Evolutionary conservation across 345 rosid species (phyloP).

Genomic region (Chamaenerion angustifolium): DNA sequence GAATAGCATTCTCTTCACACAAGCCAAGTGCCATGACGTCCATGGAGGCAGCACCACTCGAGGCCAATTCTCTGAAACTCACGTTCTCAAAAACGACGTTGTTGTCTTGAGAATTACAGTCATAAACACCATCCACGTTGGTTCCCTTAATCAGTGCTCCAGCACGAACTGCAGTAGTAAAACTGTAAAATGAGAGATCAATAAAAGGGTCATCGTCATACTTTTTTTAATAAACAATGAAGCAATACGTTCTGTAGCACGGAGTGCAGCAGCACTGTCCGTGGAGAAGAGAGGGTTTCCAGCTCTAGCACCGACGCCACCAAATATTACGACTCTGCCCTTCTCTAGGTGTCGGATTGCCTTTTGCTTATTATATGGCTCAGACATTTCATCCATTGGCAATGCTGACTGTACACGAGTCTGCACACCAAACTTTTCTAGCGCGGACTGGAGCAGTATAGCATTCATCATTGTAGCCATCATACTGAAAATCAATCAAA

Average conservation of each 20-base stretch:
- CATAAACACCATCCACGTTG: conserved; percentile 62
- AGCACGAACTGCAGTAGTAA: conserved; percentile 47
- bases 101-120: conserved; percentile 49
- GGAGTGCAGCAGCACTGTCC: conserved; percentile 78
- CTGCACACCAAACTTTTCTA: conserved; percentile 70
- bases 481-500: conserved; percentile 35
- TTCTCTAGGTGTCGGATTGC: conserved; percentile 83
- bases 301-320: conserved; percentile 77
- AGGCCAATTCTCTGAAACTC: conserved; percentile 48
- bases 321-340: conserved; percentile 89
- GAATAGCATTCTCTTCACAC: conserved; percentile 81
- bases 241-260: conserved; percentile 71
- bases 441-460: conserved; percentile 65
- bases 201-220: background rate
- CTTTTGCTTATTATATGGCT: conserved; percentile 63
- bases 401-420: conserved; percentile 68
- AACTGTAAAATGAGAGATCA: background rate
- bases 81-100: conserved; percentile 53
- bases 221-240: background rate
- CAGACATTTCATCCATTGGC: conserved; percentile 60
- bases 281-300: conserved; percentile 87
- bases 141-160: conserved; percentile 81
- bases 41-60: conserved; percentile 59
- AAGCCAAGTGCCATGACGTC: conserved; percentile 69
- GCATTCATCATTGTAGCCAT: conserved; percentile 94